Percentiles rank a stretch among this genome's conserved stretches.
These are phyloP conservation scores for Leccinum uliginosum DNA, from an alignment of 768 basidiomycete species.

Conservation along the genomic window DNA sequence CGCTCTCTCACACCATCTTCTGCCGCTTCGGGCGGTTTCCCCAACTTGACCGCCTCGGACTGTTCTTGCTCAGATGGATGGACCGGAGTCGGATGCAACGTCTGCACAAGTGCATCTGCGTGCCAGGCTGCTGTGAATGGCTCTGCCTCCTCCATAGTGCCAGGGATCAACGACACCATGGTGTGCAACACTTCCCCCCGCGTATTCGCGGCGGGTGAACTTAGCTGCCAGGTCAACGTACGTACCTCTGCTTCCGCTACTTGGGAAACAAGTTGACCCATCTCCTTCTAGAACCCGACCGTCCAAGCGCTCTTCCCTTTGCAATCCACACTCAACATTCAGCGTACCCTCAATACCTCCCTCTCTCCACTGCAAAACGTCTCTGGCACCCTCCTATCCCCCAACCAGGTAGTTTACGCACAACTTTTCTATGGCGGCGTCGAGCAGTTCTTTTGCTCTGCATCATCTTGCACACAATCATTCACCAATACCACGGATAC, in stretches of 20 bases:
- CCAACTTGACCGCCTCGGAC: conserved; percentile 61
- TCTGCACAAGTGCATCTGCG: conserved; percentile 62
- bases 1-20: conserved; percentile 46
- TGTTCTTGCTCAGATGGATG: conserved; percentile 76
- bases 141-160: conserved; percentile 24
- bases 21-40: conserved; percentile 38
- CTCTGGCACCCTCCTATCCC: conserved; percentile 29
- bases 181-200: conserved; percentile 66
- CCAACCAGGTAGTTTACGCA: conserved; percentile 57
- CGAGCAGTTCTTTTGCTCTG: conserved; percentile 85
- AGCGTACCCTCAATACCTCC: conserved; percentile 65
- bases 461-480: conserved; percentile 65
- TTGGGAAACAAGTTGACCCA: neutral
- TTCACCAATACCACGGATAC: conserved; percentile 37
- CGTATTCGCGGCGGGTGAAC: conserved; percentile 75
- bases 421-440: conserved; percentile 77
- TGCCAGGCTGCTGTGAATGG: conserved; percentile 54
- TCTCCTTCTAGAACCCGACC: conserved; percentile 65
- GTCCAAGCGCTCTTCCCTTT: conserved; percentile 72
- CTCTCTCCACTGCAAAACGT: conserved; percentile 53
- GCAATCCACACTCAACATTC: conserved; percentile 70
- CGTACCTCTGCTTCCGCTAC: conserved; percentile 30
- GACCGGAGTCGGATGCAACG: conserved; percentile 76
- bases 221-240: conserved; percentile 83
- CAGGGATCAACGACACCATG: conserved; percentile 53